phyloP scores from a whole-genome alignment of 495 filamentous ascomycete species.

The Choiromyces venosus region DNA sequence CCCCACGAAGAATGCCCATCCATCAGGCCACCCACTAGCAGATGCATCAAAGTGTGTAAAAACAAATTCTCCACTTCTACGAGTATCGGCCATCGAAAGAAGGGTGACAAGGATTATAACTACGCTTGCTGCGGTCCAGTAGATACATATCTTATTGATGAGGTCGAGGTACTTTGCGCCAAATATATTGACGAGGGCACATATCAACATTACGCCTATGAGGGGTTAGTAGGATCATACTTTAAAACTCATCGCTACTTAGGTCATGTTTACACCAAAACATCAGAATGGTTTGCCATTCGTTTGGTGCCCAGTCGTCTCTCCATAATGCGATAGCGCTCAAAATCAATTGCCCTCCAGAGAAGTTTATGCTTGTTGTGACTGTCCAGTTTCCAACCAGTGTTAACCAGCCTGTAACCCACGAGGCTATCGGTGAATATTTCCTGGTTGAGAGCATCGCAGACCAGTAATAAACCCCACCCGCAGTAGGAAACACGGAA shows the following conservation, averaged over 20 bases:
- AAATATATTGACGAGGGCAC: constrained; percentile 56
- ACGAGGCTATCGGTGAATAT: constrained; percentile 48
- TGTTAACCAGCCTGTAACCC: constrained; percentile 52
- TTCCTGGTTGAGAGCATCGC: constrained; percentile 50
- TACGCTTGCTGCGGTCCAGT: constrained; percentile 59
- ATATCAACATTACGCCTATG: constrained; percentile 52
- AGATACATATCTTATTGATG: constrained; percentile 64
- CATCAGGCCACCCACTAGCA: constrained; percentile 52
- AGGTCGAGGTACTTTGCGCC: constrained; percentile 54
- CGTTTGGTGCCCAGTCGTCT: constrained; percentile 57
- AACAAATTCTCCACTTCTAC: constrained; percentile 53
- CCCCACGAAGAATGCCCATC: constrained; percentile 54
- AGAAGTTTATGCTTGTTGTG: constrained; percentile 50
- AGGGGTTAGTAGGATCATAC: neutral
- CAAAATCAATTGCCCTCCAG: constrained; percentile 57
- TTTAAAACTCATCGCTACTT: neutral
- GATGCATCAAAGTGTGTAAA: constrained; percentile 59
- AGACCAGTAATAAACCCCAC: constrained; percentile 52
- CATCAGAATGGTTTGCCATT: constrained; percentile 59
- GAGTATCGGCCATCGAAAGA: constrained; percentile 54
- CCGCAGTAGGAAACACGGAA: constrained; percentile 47
- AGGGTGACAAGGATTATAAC: constrained; percentile 57
- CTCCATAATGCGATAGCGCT: constrained; percentile 58
- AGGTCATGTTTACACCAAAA: constrained; percentile 51
- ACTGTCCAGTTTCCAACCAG: constrained; percentile 53